These are phyloP conservation scores for Cairneyella variabilis DNA, from an alignment of 495 filamentous ascomycete species.

Conservation along the genomic window DNA sequence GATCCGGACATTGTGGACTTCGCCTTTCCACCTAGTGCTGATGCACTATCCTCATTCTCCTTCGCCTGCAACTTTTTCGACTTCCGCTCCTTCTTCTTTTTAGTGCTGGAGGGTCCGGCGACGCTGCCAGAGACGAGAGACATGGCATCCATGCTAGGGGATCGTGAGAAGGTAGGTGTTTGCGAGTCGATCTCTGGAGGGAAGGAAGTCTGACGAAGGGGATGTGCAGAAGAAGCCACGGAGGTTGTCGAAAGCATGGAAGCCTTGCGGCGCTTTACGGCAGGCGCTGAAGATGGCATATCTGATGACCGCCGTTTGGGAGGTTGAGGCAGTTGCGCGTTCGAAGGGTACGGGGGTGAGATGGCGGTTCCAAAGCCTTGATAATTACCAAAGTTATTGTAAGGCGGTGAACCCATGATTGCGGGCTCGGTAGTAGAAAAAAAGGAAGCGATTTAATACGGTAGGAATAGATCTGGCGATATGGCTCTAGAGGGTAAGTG, in stretches of 20 bases:
- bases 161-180: constrained; percentile 47
- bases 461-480: background rate
- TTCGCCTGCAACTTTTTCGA: constrained; percentile 65
- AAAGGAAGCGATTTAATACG: background rate
- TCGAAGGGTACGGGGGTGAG: constrained; percentile 50
- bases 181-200: constrained; percentile 50
- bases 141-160: constrained; percentile 61
- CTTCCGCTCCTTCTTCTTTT: constrained; percentile 63
- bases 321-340: constrained; percentile 44
- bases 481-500: too few relatives aligned
- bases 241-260: constrained; percentile 46
- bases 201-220: constrained; percentile 87
- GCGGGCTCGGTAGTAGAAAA: background rate
- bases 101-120: constrained; percentile 33
- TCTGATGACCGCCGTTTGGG: constrained; percentile 60
- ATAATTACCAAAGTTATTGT: too few relatives aligned
- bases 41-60: constrained; percentile 48
- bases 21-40: constrained; percentile 45
- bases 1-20: constrained; percentile 44
- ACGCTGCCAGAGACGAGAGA: constrained; percentile 66
- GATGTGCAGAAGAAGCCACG: constrained; percentile 58
- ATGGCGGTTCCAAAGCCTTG: constrained; percentile 37
- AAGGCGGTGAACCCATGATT: constrained; percentile 61
- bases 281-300: constrained; percentile 34
- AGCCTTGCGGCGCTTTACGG: constrained; percentile 63